A percentile compares a stretch with the other conserved stretches of the same genome.
These are phyloP conservation scores for Neurospora sp. DNA, from an alignment of 495 filamentous ascomycete species.

Conservation along the genomic window DNA sequence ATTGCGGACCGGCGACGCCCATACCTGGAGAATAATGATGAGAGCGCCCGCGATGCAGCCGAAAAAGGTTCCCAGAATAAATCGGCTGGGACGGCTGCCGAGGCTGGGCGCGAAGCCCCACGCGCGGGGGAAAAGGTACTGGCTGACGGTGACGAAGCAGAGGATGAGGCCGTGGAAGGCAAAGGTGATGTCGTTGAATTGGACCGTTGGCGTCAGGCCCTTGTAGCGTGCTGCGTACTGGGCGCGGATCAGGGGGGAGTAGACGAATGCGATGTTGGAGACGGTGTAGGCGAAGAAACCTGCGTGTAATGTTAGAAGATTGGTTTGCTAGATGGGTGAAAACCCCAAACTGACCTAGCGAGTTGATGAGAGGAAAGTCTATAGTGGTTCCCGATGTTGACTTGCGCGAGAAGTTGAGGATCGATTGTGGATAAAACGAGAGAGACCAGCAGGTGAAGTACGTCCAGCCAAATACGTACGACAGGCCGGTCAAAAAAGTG, in stretches of 20 bases:
- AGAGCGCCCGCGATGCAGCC: constrained; percentile 52
- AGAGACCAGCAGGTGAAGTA: constrained; percentile 69
- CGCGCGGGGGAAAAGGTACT: constrained; percentile 57
- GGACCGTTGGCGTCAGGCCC: constrained; percentile 67
- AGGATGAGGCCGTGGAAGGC: constrained; percentile 65
- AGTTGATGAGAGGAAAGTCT: constrained; percentile 78
- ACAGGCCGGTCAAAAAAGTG: constrained; percentile 26
- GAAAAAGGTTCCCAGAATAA: constrained; percentile 56
- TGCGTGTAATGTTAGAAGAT: constrained; percentile 1
- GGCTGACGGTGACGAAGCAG: constrained; percentile 54
- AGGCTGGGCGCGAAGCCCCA: constrained; percentile 65
- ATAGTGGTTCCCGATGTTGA: constrained; percentile 76
- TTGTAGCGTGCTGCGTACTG: constrained; percentile 80
- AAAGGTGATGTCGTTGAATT: constrained; percentile 84
- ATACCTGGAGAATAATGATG: constrained; percentile 45
- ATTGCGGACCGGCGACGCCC: constrained; percentile 44
- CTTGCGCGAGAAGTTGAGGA: constrained; percentile 62
- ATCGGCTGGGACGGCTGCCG: constrained; percentile 45
- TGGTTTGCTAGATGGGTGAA: not conserved
- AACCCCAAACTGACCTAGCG: constrained; percentile 45
- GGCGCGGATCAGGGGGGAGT: constrained; percentile 60
- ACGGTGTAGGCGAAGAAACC: constrained; percentile 67
- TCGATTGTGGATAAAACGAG: constrained; percentile 86
- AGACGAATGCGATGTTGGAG: constrained; percentile 65
- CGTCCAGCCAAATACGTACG: constrained; percentile 46